Evolutionary conservation across 306 rosid species (phyloP), one percentile per base, ranked within the genome.

Genomic region (Canavalia ensiformis): DNA sequence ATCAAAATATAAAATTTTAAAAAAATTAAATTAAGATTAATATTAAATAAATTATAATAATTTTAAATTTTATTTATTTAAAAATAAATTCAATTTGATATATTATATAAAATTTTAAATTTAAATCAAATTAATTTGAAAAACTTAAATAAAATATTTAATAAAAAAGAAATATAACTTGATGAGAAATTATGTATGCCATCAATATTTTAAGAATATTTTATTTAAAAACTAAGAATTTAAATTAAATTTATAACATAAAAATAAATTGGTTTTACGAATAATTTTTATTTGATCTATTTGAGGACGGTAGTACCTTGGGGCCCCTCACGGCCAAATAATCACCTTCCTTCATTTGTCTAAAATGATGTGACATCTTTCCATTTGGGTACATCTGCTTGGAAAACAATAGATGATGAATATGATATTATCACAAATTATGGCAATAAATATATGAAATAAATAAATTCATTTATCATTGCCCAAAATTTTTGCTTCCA

Each of bases 281-380:
- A 41, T 42, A 59, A 12, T 2, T 33, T 47, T 28, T 35, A 68
- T 68, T 74, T 76, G 57, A 11, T 8, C 28, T 12, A 6, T 13
- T 65, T 41, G 8, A 75, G 44, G 42, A 30, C 5, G 0, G 1
- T 73, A 50, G 73, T 85, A 93, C 97, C 97, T 88, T 87, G 7
- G 97, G 97, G 33, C 97, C 94, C 50, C 65, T 90, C 35, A 93
- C 92, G 4, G 92, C 80, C 82, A 93, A 80, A 74, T 11, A 77
- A 44, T 91, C 97, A 49, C 94, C 97, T 83, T 83, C 94, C 12
- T 65, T 82, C 93, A 93, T 83, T 81, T 87, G 54, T 59, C 91
- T 85, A 65, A 91, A 93, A 82, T 93, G 94, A 84, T 93, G 97
- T 52, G 97, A 91, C 94, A 93, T 91, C 74, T 74, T 91, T 80